phyloP scores from a whole-genome alignment of 441 rosid species.

The Mallotus repandus region DNA sequence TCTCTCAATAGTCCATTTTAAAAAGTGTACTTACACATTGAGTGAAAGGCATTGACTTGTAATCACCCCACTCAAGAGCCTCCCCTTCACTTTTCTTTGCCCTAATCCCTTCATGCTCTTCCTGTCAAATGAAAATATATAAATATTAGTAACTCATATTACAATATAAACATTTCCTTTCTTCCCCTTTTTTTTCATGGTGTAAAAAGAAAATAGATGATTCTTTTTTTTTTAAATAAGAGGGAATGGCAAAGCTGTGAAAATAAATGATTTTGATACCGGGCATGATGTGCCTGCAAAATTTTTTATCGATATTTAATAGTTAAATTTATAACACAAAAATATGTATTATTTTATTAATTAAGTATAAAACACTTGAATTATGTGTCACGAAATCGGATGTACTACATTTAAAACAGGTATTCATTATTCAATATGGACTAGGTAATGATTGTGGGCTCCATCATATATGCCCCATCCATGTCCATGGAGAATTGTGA shows the following conservation, averaged over 20 bases:
- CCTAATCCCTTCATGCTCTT: constrained; percentile 84
- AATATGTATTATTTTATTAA: too few relatives aligned
- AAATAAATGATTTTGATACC: too few relatives aligned
- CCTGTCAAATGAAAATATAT: constrained; percentile 41
- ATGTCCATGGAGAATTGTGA: not conserved
- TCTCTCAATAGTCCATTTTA: not conserved
- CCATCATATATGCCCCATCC: not conserved
- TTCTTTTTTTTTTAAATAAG: too few relatives aligned
- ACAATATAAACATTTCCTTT: not conserved
- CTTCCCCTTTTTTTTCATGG: not conserved
- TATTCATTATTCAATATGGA: not conserved
- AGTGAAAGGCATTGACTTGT: constrained; percentile 98
- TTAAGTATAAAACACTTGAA: too few relatives aligned
- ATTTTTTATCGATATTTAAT: too few relatives aligned
- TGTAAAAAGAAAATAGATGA: not conserved
- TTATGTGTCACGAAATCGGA: too few relatives aligned
- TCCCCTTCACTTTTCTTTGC: constrained; percentile 47
- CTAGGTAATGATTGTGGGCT: not conserved
- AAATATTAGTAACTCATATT: not conserved
- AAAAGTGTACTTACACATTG: constrained; percentile 68
- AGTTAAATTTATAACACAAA: too few relatives aligned
- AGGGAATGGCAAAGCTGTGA: too few relatives aligned
- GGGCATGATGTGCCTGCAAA: too few relatives aligned
- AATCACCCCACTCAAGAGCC: constrained; percentile 83
- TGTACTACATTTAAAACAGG: too few relatives aligned